Evolutionary conservation across 345 rosid genomes (phyloP).

Genomic region (Aquilaria malaccensis): DNA sequence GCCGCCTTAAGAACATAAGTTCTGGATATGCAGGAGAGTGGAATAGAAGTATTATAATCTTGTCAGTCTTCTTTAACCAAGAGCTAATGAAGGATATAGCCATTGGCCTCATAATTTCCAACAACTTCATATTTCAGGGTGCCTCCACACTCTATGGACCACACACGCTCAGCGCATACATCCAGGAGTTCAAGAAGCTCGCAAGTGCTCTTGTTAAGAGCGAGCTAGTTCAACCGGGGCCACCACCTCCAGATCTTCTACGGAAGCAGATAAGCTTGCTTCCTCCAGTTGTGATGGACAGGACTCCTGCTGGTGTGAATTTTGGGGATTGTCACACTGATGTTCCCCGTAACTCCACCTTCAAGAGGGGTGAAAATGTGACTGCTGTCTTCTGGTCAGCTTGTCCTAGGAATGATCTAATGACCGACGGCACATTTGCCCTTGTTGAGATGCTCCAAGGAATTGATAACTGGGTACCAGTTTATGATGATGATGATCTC

Average conservation of each 20-base stretch:
- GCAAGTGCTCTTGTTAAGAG: conserved; percentile 46
- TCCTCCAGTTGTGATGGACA: conserved; percentile 74
- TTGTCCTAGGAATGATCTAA: conserved; percentile 81
- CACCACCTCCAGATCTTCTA: conserved; percentile 71
- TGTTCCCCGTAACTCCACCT: conserved; percentile 58
- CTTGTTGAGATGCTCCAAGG: conserved; percentile 68
- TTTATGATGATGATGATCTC: conserved; percentile 81
- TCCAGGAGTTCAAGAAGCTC: conserved; percentile 82
- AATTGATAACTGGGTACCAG: conserved; percentile 65
- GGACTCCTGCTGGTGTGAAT: conserved; percentile 48
- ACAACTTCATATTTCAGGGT: conserved; percentile 37
- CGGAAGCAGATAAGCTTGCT: conserved; percentile 70
- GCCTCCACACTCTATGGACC: conserved; percentile 86
- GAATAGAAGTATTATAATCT: too few relatives aligned
- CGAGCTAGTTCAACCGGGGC: conserved; percentile 45
- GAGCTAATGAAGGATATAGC: too few relatives aligned
- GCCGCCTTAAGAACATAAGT: too few relatives aligned
- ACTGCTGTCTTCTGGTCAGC: conserved; percentile 74
- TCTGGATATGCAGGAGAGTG: too few relatives aligned
- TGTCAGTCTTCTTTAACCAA: too few relatives aligned
- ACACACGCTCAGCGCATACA: conserved; percentile 72
- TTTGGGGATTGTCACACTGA: conserved; percentile 73
- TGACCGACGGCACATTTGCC: conserved; percentile 86
- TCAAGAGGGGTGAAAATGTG: conserved; percentile 55
- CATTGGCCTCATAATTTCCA: too few relatives aligned